A percentile compares a stretch with the other conserved stretches of the same genome.
These are phyloP conservation scores for Xylaria sp. DNA, from an alignment of 2,329 filamentous ascomycete genomes.

Conservation along the genomic window DNA sequence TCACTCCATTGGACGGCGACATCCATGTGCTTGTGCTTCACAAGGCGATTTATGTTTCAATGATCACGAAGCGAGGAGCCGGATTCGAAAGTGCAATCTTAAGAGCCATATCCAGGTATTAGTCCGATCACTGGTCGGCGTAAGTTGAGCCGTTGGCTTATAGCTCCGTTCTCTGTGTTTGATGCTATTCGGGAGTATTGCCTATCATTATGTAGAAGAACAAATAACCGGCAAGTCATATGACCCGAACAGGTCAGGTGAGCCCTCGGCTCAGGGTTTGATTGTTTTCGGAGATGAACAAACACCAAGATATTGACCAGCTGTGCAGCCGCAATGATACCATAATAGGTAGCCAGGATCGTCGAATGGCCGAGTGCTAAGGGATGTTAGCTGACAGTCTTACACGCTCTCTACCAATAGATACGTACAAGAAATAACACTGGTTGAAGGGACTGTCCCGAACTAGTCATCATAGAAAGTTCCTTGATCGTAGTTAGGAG, in stretches of 20 bases:
- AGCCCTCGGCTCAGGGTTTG: constrained; percentile 2
- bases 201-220: background rate
- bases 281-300: constrained; percentile 3
- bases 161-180: background rate
- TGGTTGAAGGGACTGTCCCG: constrained; percentile 13
- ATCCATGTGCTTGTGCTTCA: background rate
- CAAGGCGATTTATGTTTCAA: background rate
- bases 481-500: background rate
- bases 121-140: background rate
- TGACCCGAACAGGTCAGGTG: constrained; percentile 10
- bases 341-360: constrained; percentile 10
- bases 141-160: constrained; percentile 1
- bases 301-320: constrained; percentile 19
- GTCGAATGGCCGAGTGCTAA: constrained; percentile 26
- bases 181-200: background rate
- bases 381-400: constrained; percentile 19
- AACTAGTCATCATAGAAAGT: background rate
- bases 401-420: constrained; percentile 15
- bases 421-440: constrained; percentile 19
- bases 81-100: background rate
- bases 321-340: constrained; percentile 4
- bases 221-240: constrained; percentile 17
- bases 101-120: constrained; percentile 3
- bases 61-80: background rate
- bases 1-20: background rate